Conservation (phyloP, 352 stramenopile genomes). For the Phytophthora podocarpi region DNA sequence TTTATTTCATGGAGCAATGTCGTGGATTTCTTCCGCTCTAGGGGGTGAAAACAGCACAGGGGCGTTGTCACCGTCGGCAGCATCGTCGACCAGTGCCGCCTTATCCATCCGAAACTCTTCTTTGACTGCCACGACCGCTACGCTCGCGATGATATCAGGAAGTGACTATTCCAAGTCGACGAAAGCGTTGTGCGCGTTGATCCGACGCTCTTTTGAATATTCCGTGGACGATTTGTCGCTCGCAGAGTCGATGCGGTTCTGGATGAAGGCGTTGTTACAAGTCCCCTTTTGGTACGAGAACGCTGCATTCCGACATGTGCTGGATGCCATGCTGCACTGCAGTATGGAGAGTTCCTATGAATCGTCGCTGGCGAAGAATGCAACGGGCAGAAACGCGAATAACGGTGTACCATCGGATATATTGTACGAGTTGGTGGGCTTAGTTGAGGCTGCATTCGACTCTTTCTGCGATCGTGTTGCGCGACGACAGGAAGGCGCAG, state of each 20-base stretch:
- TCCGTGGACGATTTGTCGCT: slow-evolving; percentile 46
- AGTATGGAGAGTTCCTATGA: slow-evolving; percentile 54
- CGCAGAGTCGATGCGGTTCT: slow-evolving; percentile 52
- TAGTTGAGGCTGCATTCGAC: slow-evolving; percentile 45
- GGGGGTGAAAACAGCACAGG: slow-evolving; percentile 39
- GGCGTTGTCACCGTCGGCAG: slow-evolving; percentile 37
- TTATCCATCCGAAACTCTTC: slow-evolving; percentile 59
- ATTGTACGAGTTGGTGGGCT: slow-evolving; percentile 43
- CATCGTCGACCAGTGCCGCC: slow-evolving; percentile 45
- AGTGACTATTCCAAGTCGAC: slow-evolving; percentile 58
- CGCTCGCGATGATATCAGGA: slow-evolving; percentile 49
- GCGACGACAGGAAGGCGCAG: slow-evolving; percentile 32
- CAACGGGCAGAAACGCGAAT: neutral
- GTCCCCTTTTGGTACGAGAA: slow-evolving; percentile 86
- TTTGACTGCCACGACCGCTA: slow-evolving; percentile 52
- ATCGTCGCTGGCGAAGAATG: neutral
- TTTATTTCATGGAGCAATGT: slow-evolving; percentile 62
- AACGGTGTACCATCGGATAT: slow-evolving; percentile 9
- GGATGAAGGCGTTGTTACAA: slow-evolving; percentile 65
- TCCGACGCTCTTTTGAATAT: slow-evolving; percentile 71
- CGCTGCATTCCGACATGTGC: slow-evolving; percentile 60
- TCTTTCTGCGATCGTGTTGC: slow-evolving; percentile 44
- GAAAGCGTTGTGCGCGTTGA: slow-evolving; percentile 53
- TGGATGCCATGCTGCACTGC: slow-evolving; percentile 73
- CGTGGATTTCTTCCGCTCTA: slow-evolving; percentile 64